A percentile compares a stretch with the other conserved stretches of the same genome.
Conservation (phyloP, 129 eudicot species). For the Chrysanthemum seticuspe region DNA sequence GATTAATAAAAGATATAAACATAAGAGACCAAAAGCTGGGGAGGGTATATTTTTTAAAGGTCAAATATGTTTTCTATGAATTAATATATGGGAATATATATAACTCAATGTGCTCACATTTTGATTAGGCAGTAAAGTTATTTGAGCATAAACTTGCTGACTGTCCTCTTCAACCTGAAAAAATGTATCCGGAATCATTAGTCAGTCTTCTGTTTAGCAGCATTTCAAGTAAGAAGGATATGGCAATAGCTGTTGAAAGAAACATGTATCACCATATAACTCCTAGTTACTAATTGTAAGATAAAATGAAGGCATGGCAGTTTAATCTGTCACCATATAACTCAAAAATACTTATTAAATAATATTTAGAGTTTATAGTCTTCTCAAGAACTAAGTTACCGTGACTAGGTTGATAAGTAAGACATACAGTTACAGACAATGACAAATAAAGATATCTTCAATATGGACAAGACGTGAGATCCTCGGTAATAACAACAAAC, state of each 20-base stretch:
- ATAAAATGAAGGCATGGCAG: not conserved
- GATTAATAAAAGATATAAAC: conserved; percentile 26
- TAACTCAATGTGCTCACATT: conserved; percentile 54
- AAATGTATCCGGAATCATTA: conserved; percentile 15
- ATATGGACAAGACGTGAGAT: not conserved
- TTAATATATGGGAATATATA: too few species aligned
- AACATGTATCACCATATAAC: not conserved
- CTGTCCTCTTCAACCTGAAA: conserved; percentile 83
- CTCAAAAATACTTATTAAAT: too few species aligned
- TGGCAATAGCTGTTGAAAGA: too few species aligned
- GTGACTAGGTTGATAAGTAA: conserved; percentile 1
- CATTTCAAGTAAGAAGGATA: too few species aligned
- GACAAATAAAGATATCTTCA: conserved; percentile 5
- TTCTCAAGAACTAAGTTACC: not conserved
- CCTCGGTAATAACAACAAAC: too few species aligned
- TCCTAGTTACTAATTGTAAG: not conserved
- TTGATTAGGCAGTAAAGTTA: conserved; percentile 67
- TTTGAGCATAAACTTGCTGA: conserved; percentile 82
- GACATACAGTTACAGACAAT: not conserved
- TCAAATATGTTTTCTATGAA: conserved; percentile 1
- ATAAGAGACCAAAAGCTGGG: conserved; percentile 10
- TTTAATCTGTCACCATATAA: too few species aligned
- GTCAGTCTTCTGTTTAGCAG: too few species aligned
- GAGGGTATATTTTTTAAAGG: not conserved
- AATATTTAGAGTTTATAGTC: too few species aligned